These are phyloP conservation scores for Coemansia reversa DNA, from an alignment of 192 early-diverging fungal species.

Conservation along the genomic window DNA sequence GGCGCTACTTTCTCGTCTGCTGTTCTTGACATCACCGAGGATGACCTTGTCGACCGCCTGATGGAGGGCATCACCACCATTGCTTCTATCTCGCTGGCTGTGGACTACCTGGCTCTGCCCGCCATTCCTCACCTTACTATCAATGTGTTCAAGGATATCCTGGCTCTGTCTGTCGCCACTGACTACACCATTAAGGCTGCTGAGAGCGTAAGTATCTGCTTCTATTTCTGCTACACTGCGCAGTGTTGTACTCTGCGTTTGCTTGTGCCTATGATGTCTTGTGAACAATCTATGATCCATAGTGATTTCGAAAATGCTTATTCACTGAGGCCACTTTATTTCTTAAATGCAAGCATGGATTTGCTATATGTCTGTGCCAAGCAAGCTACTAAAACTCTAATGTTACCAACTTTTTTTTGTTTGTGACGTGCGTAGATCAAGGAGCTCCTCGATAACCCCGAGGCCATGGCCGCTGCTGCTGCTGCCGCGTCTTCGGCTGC, in stretches of 20 bases:
- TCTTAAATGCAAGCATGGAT: constrained; percentile 3
- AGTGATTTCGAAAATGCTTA: constrained; percentile 53
- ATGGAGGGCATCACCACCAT: constrained; percentile 69
- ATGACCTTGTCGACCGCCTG: constrained; percentile 64
- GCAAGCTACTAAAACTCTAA: constrained; percentile 1
- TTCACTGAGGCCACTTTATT: neutral
- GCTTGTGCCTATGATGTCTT: constrained; percentile 37
- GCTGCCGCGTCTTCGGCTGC: constrained; percentile 67
- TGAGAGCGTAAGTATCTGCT: constrained; percentile 62
- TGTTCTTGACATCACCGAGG: constrained; percentile 89
- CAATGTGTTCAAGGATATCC: constrained; percentile 97
- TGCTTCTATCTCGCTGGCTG: constrained; percentile 79
- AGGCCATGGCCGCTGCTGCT: constrained; percentile 82
- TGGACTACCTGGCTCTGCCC: constrained; percentile 75
- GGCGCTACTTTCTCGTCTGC: constrained; percentile 84
- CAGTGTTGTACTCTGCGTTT: neutral
- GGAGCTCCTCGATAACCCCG: constrained; percentile 91
- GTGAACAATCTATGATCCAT: constrained; percentile 53
- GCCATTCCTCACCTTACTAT: constrained; percentile 94
- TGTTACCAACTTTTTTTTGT: constrained; percentile 1
- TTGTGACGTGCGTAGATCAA: constrained; percentile 65
- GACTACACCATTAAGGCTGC: constrained; percentile 88
- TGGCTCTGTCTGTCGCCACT: constrained; percentile 85
- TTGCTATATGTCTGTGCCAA: neutral
- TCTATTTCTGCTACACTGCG: neutral